phyloP scores from a whole-genome alignment of 805 yeast species.

The Candida tammaniensis region DNA sequence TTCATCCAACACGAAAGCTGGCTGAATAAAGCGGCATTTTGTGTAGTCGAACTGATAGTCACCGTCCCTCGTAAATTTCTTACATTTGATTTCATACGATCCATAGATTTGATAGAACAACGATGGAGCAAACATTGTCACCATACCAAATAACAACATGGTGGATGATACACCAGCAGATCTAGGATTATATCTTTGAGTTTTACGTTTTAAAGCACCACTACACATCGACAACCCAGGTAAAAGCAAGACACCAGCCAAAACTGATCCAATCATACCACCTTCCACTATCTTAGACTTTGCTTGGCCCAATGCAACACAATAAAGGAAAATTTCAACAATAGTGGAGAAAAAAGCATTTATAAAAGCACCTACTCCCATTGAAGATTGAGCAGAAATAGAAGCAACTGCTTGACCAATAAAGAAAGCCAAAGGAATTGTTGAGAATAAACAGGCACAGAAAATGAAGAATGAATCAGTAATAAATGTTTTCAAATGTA shows the following conservation, averaged over 20 bases:
- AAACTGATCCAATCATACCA: conserved; percentile 86
- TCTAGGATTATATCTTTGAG: conserved; percentile 92
- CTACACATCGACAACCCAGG: conserved; percentile 98
- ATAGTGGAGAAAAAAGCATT: conserved; percentile 96
- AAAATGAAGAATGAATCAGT: conserved; percentile 70
- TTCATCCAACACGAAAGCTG: conserved; percentile 65
- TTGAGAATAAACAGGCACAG: conserved; percentile 72
- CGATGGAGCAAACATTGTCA: conserved; percentile 91
- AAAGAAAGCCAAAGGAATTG: conserved; percentile 91
- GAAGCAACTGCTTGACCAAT: conserved; percentile 99
- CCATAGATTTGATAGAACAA: conserved; percentile 88
- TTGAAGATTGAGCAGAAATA: conserved; percentile 95
- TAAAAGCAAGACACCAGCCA: conserved; percentile 86
- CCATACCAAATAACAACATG: conserved; percentile 85
- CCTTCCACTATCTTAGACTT: conserved; percentile 94
- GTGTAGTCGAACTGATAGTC: conserved; percentile 46
- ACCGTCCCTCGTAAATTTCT: conserved; percentile 37
- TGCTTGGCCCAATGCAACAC: conserved; percentile 82
- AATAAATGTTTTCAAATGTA: conserved; percentile 37
- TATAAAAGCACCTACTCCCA: conserved; percentile 98
- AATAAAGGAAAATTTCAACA: conserved; percentile 88
- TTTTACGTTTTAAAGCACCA: conserved; percentile 88
- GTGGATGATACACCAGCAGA: conserved; percentile 98
- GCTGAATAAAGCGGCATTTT: conserved; percentile 74
- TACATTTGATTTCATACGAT: conserved; percentile 73